Conservation (phyloP, 305 asterid species). For the Coffea humblotiana region DNA sequence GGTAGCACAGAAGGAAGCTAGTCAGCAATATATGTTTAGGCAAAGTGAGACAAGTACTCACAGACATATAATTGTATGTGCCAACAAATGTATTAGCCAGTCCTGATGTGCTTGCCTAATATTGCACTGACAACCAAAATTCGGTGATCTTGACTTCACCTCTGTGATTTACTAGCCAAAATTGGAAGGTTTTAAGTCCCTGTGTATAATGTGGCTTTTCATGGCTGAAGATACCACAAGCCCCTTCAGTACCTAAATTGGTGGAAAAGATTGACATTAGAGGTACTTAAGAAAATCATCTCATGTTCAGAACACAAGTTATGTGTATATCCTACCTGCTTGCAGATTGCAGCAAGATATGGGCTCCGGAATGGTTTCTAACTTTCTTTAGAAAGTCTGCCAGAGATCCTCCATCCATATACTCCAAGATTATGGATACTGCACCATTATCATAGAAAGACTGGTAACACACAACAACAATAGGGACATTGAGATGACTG, state of each 20-base stretch:
- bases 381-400: constrained; percentile 88
- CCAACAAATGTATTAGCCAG: constrained; percentile 92
- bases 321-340: constrained; percentile 57
- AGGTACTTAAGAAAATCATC: constrained; percentile 12
- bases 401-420: constrained; percentile 97
- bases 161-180: constrained; percentile 82
- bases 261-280: constrained; percentile 12
- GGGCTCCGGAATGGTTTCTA: constrained; percentile 74
- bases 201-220: constrained; percentile 95
- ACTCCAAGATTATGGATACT: constrained; percentile 87
- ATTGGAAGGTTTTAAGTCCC: constrained; percentile 96
- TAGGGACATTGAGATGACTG: constrained; percentile 91
- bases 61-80: constrained; percentile 99
- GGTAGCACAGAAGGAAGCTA: background rate
- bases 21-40: background rate
- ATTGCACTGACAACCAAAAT: constrained; percentile 93
- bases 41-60: constrained; percentile 43
- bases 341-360: constrained; percentile 90
- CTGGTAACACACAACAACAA: constrained; percentile 82
- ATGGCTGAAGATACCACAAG: constrained; percentile 95
- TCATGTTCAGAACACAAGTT: constrained; percentile 5
- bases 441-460: constrained; percentile 97
- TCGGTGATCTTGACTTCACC: constrained; percentile 99
- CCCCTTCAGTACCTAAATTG: constrained; percentile 92
- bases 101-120: constrained; percentile 80